Conservation (phyloP, 495 filamentous ascomycete species). For the Stereocaulon alpinum region DNA sequence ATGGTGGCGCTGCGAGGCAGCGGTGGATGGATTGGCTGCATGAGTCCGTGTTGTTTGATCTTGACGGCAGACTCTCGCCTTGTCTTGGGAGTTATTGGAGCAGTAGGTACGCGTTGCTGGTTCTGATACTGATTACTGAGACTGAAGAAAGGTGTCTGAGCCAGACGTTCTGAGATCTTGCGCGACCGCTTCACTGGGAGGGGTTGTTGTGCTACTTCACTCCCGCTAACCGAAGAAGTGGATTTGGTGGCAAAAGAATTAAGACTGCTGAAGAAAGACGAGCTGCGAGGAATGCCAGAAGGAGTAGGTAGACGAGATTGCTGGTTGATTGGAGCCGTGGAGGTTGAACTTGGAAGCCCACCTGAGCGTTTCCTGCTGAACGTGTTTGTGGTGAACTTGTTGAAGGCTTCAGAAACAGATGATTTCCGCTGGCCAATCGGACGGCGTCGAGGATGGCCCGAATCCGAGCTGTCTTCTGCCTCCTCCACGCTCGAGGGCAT, state of each 20-base stretch:
- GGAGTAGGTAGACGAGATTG: slow-evolving; percentile 18
- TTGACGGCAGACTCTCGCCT: slow-evolving; percentile 15
- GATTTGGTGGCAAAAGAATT: slow-evolving; percentile 12
- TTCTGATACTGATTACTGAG: slow-evolving; percentile 7
- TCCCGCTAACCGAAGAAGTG: not conserved
- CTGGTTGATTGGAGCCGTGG: slow-evolving; percentile 5
- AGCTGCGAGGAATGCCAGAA: slow-evolving; percentile 10
- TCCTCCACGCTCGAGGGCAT: not conserved
- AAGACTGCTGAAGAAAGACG: slow-evolving; percentile 17
- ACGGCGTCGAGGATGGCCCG: not conserved
- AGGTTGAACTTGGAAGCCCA: slow-evolving; percentile 1
- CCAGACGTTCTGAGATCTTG: slow-evolving; percentile 11
- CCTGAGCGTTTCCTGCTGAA: slow-evolving; percentile 17
- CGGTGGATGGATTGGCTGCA: slow-evolving; percentile 21
- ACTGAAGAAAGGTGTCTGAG: slow-evolving; percentile 12
- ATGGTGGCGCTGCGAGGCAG: slow-evolving; percentile 21
- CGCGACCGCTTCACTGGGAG: not conserved
- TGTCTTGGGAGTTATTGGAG: not conserved
- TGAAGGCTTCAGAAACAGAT: slow-evolving; percentile 19
- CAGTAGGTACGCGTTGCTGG: not conserved
- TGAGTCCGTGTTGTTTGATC: slow-evolving; percentile 19
- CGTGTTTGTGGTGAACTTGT: slow-evolving; percentile 14
- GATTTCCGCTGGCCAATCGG: slow-evolving; percentile 14
- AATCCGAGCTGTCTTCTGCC: not conserved
- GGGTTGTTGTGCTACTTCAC: not conserved